Percentiles rank a stretch among this genome's conserved stretches.
These are phyloP conservation scores for Globisporangium cederbergense DNA, from an alignment of 352 stramenopile genomes.

Conservation along the genomic window DNA sequence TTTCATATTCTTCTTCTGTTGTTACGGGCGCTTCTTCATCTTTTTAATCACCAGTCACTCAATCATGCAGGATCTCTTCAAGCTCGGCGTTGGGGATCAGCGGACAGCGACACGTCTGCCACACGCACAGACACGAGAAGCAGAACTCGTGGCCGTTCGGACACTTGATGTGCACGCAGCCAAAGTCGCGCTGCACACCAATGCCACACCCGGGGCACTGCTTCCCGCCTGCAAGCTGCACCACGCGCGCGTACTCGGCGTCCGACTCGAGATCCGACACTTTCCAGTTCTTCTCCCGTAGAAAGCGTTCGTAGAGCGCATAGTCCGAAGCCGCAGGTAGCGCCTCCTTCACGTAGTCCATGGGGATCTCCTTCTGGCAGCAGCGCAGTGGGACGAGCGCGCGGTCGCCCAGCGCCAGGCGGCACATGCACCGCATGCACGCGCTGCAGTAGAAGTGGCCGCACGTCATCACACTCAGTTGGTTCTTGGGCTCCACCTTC, in stretches of 20 bases:
- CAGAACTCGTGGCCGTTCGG: slow-evolving; percentile 75
- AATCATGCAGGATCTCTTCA: slow-evolving; percentile 48
- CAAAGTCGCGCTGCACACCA: slow-evolving; percentile 63
- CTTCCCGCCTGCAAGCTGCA: slow-evolving; percentile 47
- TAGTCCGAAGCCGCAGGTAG: slow-evolving; percentile 30
- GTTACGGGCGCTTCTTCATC: neutral
- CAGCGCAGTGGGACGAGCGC: slow-evolving; percentile 61
- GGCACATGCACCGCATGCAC: slow-evolving; percentile 61
- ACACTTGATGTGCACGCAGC: slow-evolving; percentile 80
- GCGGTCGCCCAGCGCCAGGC: slow-evolving; percentile 53
- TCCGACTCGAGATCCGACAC: slow-evolving; percentile 57
- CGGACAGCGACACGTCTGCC: slow-evolving; percentile 51
- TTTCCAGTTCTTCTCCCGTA: slow-evolving; percentile 56
- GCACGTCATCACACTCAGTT: slow-evolving; percentile 41
- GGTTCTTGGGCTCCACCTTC: slow-evolving; percentile 14
- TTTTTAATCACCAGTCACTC: neutral
- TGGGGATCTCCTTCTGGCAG: slow-evolving; percentile 64
- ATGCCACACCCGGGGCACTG: slow-evolving; percentile 75
- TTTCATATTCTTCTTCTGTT: neutral
- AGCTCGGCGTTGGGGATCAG: slow-evolving; percentile 60
- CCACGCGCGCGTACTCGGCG: slow-evolving; percentile 47
- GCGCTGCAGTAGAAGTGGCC: slow-evolving; percentile 54
- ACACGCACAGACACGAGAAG: slow-evolving; percentile 56
- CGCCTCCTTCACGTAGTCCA: slow-evolving; percentile 52
- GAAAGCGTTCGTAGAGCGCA: slow-evolving; percentile 39